A percentile compares a stretch with the other conserved stretches of the same genome.
Evolutionary conservation across 352 stramenopile species (phyloP).

Genomic region (Phytopythium vexans): DNA sequence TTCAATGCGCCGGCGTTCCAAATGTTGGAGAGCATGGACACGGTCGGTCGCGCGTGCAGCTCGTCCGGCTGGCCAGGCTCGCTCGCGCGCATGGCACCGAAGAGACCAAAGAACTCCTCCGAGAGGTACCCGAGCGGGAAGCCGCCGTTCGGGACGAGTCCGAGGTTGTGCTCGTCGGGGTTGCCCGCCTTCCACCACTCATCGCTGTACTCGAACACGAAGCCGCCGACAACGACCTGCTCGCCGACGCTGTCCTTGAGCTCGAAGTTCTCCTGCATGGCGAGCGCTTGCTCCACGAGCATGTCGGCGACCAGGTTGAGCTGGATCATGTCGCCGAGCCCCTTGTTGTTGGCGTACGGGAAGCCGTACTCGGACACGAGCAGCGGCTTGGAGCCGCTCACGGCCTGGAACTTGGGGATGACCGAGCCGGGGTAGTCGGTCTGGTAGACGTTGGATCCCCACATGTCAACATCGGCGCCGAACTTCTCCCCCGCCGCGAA

Average conservation of each 20-base stretch:
- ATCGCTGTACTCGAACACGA: constrained; percentile 77
- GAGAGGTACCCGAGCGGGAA: constrained; percentile 66
- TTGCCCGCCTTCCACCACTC: constrained; percentile 73
- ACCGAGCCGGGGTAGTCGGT: constrained; percentile 52
- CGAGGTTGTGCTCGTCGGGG: constrained; percentile 47
- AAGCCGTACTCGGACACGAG: constrained; percentile 65
- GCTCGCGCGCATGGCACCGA: constrained; percentile 14
- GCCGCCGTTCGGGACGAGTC: constrained; percentile 31
- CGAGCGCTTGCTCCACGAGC: constrained; percentile 39
- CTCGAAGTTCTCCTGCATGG: constrained; percentile 60
- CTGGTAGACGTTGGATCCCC: constrained; percentile 74
- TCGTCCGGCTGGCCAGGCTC: constrained; percentile 21
- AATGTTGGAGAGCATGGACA: constrained; percentile 42
- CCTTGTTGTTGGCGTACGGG: constrained; percentile 50
- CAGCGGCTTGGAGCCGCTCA: constrained; percentile 41
- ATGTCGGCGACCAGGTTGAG: constrained; percentile 39
- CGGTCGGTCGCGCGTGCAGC: constrained; percentile 44
- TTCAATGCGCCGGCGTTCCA: constrained; percentile 33
- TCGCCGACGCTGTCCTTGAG: constrained; percentile 36
- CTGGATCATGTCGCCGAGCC: constrained; percentile 32
- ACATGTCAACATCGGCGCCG: constrained; percentile 60
- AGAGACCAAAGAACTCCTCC: constrained; percentile 67
- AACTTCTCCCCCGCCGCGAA: constrained; percentile 42
- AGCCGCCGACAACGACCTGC: constrained; percentile 57
- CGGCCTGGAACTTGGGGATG: constrained; percentile 43